Evolutionary conservation across 352 stramenopile species (phyloP), one percentile per base, ranked within the genome.

Genomic region (Elongisporangium prolatum): DNA sequence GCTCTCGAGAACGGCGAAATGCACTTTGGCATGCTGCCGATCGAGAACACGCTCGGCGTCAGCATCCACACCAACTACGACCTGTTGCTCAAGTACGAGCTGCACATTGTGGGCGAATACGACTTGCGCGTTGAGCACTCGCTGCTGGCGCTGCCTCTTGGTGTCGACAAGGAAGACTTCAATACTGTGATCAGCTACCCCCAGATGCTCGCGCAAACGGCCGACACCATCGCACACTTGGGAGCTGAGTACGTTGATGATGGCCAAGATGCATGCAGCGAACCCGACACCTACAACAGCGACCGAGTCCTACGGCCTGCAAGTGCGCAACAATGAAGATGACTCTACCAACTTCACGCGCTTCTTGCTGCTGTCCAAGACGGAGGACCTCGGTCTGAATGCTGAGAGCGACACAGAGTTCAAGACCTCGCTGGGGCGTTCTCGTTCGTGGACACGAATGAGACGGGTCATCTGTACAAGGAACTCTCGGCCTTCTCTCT

Each of bases 21-120:
- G 34, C 88, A 98, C 62, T 98, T 98, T 74, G 94, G 87, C 6
- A 85, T 98, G 21, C 53, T 98, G 6, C 94, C 96, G 3, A 93
- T 99, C 47, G 96, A 99, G 71, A 98, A 98, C 64, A 91, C 88
- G 7, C 74, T 98, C 34, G 91, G 89, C 48, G 97, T 96, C 8
- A 97, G 80, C 21, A 98, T 98, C 67, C 96, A 98, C 73, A 91
- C 96, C 52, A 98, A 98, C 67, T 99, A 98, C 69, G 84, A 93
- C 60, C 57, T 93, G 49, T 53, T 91, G 65, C 71, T 91, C 49
- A 76, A 83, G 68, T 86, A 86, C 68, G 74, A 71, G 9, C 60
- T 93, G 34, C 69, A 77, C 47, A 85, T 91, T 14, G 73, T 93
- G 10, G 75, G 73, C 50, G 80, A 90, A 60, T 77, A 75, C 62